Conservation (phyloP, 768 basidiomycete genomes). For the Nidularia sp. region DNA sequence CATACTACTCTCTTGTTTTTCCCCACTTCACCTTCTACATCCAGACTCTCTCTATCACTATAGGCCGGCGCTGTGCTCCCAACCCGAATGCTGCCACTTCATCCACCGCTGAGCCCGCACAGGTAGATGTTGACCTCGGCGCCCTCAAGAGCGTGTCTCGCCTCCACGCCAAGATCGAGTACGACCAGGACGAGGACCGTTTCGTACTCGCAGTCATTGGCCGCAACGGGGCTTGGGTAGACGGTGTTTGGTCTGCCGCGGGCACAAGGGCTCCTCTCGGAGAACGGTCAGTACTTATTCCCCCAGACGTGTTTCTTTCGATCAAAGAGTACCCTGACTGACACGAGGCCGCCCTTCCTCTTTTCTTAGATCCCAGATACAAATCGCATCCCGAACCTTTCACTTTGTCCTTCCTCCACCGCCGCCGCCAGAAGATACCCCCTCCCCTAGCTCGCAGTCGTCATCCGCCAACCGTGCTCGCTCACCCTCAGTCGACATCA, state of each 20-base stretch:
- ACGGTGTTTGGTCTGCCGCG: constrained; percentile 91
- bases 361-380: constrained; percentile 77
- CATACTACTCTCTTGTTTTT: constrained; percentile 92
- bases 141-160: constrained; percentile 97
- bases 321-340: not conserved
- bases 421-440: constrained; percentile 73
- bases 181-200: constrained; percentile 83
- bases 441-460: constrained; percentile 73
- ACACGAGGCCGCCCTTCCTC: constrained; percentile 4
- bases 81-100: constrained; percentile 43
- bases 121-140: constrained; percentile 89
- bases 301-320: not conserved
- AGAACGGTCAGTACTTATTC: constrained; percentile 55
- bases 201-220: constrained; percentile 90
- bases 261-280: constrained; percentile 83
- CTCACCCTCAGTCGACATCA: constrained; percentile 81
- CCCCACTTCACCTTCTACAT: constrained; percentile 96
- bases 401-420: constrained; percentile 94
- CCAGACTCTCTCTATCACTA: constrained; percentile 89
- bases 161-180: constrained; percentile 92
- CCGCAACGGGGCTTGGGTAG: constrained; percentile 98
- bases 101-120: constrained; percentile 51
- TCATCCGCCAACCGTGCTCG: constrained; percentile 67
- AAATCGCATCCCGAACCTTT: constrained; percentile 96
- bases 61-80: constrained; percentile 83